Base-by-base conservation (phyloP, 2,329 filamentous ascomycete genomes). In the Neofusicoccum ribis region DNA sequence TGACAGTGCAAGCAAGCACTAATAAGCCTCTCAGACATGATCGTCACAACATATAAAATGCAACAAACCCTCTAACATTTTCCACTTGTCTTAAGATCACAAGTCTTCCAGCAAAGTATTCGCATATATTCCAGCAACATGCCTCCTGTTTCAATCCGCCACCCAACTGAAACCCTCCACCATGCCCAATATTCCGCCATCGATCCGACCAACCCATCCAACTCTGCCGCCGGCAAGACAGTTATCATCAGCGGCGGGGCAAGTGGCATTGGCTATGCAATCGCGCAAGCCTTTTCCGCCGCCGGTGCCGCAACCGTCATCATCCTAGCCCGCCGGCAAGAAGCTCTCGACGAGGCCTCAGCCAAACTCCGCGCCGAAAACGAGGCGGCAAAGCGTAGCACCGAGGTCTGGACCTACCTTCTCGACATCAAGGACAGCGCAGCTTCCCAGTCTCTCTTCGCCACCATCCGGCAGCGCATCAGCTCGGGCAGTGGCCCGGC, bases 291-390 rank as follows among this genome's bases (percentile, higher is more conserved):
- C 3, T 77, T 83, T 67, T 74, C 77, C 8, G 65, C 70, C 1
- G 83, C 83, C 0, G 73, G 74, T 0, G 79, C 80, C 7, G 63
- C 72, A 1, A 71, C 68, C 1, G 71, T 84, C 31, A 74, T 79
- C 7, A 71, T 85, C 43, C 65, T 78, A 0, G 79, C 76, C 8
- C 79, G 82, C 7, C 76, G 75, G 2, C 36, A 68, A 0, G 69
- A 71, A 5, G 69, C 70, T 1, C 72, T 82, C 15, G 65, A 75
- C 1, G 66, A 69, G 3, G 59, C 62, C 5, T 9, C 46, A 5
- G 41, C 12, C 3, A 59, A 31, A 23, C 39, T 59, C 14, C 7
- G 20, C 5, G 31, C 23, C n/a, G 36, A 20, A 3, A 41, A 9
- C 15, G 11, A 7, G 8, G 49, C 27, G 2, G 54, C 50, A 3